Evolutionary conservation across 352 stramenopile genomes (phyloP), one percentile per base, ranked within the genome.

Genomic region (Phytopythium vexans): DNA sequence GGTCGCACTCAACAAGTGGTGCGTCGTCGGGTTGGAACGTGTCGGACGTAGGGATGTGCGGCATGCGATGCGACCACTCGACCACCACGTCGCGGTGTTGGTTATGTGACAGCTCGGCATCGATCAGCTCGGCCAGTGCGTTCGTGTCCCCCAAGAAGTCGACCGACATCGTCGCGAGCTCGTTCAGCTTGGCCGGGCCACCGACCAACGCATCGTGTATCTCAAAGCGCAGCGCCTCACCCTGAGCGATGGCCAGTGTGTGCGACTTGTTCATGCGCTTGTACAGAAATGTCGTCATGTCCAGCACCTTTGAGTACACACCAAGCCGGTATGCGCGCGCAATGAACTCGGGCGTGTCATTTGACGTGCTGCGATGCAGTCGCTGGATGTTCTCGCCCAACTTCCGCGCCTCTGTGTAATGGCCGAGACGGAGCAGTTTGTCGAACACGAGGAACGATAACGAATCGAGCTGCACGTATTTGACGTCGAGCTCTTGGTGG

Each of bases 391-490:
- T 56, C 32, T 85, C 74, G 21, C 59, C 74, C 15, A 92, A 55
- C 11, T 68, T 67, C 1, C 57, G 67, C 27, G 80, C 82, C 41
- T 90, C 81, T 1, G 64, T 36, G 60, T 84, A 77, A 36, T 87
- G 62, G 8, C 76, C 78, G 1, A 95, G 62, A 15, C 75, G 63
- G 32, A 92, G 57, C 49, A 94, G 62, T 51, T 91, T 90, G 55
- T 95, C 85, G 41, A 92, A 63, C 33, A 95, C 82, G 33, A 95
- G 69, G 54, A 89, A 92, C 38, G 85, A 85, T 31, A 95, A 64
- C 53, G 85, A 93, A 51, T 95, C 85, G 14, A 94, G 52, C 52
- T 95, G 85, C 42, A 95, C 72, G 48, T 95, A 85, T 68, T 95
- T 95, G 35, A 93, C 64, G 50, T 95, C 82, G 9, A 95, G 70